Evolutionary conservation across 2,329 filamentous ascomycete species (phyloP).

Genomic region (Periconia sp.): DNA sequence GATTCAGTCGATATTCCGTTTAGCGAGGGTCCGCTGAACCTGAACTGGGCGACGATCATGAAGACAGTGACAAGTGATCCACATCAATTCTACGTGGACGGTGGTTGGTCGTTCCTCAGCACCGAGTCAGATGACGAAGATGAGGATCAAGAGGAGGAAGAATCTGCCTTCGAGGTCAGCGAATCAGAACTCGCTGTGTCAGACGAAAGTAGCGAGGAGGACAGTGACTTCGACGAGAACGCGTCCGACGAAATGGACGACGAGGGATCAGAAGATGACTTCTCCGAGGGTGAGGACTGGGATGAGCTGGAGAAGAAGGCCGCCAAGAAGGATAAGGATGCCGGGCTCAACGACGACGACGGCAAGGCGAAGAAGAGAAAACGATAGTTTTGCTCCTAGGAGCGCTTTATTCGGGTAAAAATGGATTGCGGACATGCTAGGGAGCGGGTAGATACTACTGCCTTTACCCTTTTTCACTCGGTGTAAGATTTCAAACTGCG

Average conservation of each 20-base stretch:
- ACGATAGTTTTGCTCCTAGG: slow-evolving; percentile 12
- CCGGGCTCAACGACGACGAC: slow-evolving; percentile 61
- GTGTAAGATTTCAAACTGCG: no score
- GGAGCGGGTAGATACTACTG: no score
- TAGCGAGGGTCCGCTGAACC: slow-evolving; percentile 91
- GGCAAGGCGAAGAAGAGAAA: slow-evolving; percentile 74
- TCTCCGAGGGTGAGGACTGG: slow-evolving; percentile 77
- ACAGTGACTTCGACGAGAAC: slow-evolving; percentile 92
- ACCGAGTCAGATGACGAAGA: slow-evolving; percentile 87
- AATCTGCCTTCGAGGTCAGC: slow-evolving; percentile 89
- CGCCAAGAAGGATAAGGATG: slow-evolving; percentile 66
- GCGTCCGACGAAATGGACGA: slow-evolving; percentile 82
- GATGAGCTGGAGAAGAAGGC: slow-evolving; percentile 92
- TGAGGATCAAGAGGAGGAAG: slow-evolving; percentile 78
- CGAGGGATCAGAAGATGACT: slow-evolving; percentile 61
- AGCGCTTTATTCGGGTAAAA: neutral
- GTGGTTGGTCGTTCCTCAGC: slow-evolving; percentile 92
- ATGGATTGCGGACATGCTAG: neutral
- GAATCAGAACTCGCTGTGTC: slow-evolving; percentile 77
- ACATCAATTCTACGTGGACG: slow-evolving; percentile 92
- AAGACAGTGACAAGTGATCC: slow-evolving; percentile 96
- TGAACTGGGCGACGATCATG: slow-evolving; percentile 99
- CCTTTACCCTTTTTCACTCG: neutral
- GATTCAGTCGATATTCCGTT: slow-evolving; percentile 95
- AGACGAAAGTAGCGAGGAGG: slow-evolving; percentile 84